These are phyloP conservation scores for Fusarium virguliforme DNA, from an alignment of 2,329 filamentous ascomycete genomes.

Conservation along the genomic window DNA sequence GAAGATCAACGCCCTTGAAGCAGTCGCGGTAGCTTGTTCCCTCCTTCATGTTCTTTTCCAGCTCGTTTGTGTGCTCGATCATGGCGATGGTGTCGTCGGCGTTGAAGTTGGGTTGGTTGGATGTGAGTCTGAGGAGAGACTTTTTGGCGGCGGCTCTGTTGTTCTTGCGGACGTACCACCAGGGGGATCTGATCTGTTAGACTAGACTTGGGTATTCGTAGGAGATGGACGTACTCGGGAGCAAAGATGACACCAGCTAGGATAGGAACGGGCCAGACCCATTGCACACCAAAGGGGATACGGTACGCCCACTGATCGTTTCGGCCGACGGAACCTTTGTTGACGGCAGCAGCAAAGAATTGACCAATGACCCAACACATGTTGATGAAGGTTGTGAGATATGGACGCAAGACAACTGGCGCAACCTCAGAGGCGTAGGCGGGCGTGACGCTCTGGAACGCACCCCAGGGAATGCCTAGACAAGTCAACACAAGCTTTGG, in stretches of 20 bases:
- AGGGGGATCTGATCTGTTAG: constrained; percentile 55
- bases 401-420: constrained; percentile 65
- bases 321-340: constrained; percentile 59
- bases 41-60: constrained; percentile 50
- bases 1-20: constrained; percentile 67
- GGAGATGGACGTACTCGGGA: constrained; percentile 57
- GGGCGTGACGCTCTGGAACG: constrained; percentile 67
- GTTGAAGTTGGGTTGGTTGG: constrained; percentile 60
- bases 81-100: constrained; percentile 66
- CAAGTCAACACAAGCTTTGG: constrained; percentile 21
- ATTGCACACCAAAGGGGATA: constrained; percentile 68
- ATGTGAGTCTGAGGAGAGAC: constrained; percentile 62
- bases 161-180: constrained; percentile 66
- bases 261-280: constrained; percentile 67
- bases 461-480: constrained; percentile 67
- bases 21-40: constrained; percentile 66
- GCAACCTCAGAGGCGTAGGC: constrained; percentile 70
- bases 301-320: constrained; percentile 65
- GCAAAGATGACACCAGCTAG: constrained; percentile 63
- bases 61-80: constrained; percentile 69
- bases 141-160: constrained; percentile 59
- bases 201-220: too few species aligned
- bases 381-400: constrained; percentile 70
- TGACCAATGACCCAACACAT: constrained; percentile 73
- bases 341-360: constrained; percentile 65